These are phyloP conservation scores for Daldinia grandis DNA, from an alignment of 495 filamentous ascomycete genomes.

Conservation along the genomic window DNA sequence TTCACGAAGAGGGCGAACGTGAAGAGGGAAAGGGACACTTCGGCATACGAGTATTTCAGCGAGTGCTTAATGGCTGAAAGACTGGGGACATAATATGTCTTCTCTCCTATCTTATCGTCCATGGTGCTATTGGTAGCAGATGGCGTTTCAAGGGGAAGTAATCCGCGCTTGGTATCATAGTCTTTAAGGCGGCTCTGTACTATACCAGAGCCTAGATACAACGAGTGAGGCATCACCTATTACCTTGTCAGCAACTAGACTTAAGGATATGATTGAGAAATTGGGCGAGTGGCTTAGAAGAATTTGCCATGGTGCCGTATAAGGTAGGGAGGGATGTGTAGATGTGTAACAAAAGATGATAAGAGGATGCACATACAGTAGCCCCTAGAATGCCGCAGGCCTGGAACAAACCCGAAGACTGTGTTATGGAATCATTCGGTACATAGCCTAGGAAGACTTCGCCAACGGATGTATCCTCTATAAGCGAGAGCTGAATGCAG, in stretches of 20 bases:
- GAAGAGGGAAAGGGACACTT: constrained; percentile 80
- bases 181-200: constrained; percentile 83
- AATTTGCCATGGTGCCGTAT: not conserved
- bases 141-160: constrained; percentile 52
- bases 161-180: constrained; percentile 72
- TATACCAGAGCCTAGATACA: constrained; percentile 89
- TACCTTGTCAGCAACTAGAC: not conserved
- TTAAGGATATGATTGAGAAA: not conserved
- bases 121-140: constrained; percentile 40
- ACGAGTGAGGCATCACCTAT: constrained; percentile 84
- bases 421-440: constrained; percentile 76
- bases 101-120: constrained; percentile 48
- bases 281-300: not conserved
- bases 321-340: not conserved
- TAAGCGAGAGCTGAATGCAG: constrained; percentile 84
- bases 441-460: constrained; percentile 87
- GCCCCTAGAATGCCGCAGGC: constrained; percentile 92
- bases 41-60: constrained; percentile 80
- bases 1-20: constrained; percentile 96
- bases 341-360: not conserved
- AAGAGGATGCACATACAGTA: constrained; percentile 59
- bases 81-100: constrained; percentile 76
- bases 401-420: constrained; percentile 76
- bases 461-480: constrained; percentile 71
- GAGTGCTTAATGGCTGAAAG: constrained; percentile 79